Evolutionary conservation across 2,329 filamentous ascomycete species (phyloP).

Genomic region (Colletotrichum simmondsii): DNA sequence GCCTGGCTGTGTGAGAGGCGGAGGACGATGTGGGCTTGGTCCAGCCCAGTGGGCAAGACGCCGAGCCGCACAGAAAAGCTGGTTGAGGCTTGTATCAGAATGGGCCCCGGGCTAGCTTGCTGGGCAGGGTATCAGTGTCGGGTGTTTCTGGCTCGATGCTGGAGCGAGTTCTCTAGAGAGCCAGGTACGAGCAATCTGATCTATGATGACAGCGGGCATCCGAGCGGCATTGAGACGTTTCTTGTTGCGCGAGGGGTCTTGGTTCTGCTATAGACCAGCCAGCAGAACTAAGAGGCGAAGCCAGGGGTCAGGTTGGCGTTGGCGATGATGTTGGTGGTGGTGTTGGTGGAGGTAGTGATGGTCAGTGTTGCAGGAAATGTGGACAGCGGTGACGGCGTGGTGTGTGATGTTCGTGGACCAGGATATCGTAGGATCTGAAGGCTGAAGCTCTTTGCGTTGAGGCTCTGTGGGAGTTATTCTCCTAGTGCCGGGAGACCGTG

Average conservation of each 20-base stretch:
- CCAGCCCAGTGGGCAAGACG: slow-evolving; percentile 51
- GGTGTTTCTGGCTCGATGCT: slow-evolving; percentile 51
- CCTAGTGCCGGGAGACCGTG: slow-evolving; percentile 32
- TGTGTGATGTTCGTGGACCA: slow-evolving; percentile 10
- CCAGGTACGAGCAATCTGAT: slow-evolving; percentile 62
- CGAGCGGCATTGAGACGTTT: slow-evolving; percentile 58
- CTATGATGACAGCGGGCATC: slow-evolving; percentile 65
- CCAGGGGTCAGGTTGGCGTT: slow-evolving; percentile 11
- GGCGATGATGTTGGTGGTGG: slow-evolving; percentile 4
- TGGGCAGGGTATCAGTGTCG: slow-evolving; percentile 47
- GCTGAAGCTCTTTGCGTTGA: slow-evolving; percentile 30
- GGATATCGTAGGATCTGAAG: slow-evolving; percentile 13
- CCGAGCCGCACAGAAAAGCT: slow-evolving; percentile 40
- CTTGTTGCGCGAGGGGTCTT: slow-evolving; percentile 33
- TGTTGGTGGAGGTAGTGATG: slow-evolving; percentile 7
- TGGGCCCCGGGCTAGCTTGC: slow-evolving; percentile 44
- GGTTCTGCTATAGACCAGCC: slow-evolving; percentile 31
- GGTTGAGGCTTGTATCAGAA: slow-evolving; percentile 52
- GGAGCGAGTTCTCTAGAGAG: slow-evolving; percentile 53
- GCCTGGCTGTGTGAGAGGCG: background rate
- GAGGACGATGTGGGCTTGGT: slow-evolving; percentile 35
- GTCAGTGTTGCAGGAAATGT: slow-evolving; percentile 5
- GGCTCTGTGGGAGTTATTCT: slow-evolving; percentile 26
- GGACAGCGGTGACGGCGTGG: background rate
- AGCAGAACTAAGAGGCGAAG: slow-evolving; percentile 19